These are phyloP conservation scores for Daldinia caldariorum DNA, from an alignment of 495 filamentous ascomycete species.

Conservation along the genomic window DNA sequence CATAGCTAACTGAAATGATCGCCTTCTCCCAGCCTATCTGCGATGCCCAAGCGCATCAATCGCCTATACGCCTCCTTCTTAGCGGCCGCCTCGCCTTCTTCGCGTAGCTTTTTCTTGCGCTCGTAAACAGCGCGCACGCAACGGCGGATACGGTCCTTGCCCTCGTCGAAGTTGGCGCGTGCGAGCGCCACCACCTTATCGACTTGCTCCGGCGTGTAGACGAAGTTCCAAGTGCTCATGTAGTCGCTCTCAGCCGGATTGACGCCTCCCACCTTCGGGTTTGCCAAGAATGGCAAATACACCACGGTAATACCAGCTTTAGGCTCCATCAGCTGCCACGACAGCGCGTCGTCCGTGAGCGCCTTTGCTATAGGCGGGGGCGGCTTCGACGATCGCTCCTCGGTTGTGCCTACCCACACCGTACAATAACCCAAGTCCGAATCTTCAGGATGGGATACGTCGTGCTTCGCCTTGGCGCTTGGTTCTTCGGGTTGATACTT, in stretches of 20 bases:
- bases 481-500: slow-evolving; percentile 39
- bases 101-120: slow-evolving; percentile 77
- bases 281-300: slow-evolving; percentile 90
- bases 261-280: slow-evolving; percentile 78
- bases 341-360: slow-evolving; percentile 65
- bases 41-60: slow-evolving; percentile 55
- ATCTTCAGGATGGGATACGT: slow-evolving; percentile 54
- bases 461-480: slow-evolving; percentile 37
- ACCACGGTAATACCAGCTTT: slow-evolving; percentile 88
- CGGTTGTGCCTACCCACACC: slow-evolving; percentile 88
- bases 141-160: slow-evolving; percentile 75
- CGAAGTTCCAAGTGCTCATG: slow-evolving; percentile 96
- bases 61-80: slow-evolving; percentile 58
- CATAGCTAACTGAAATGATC: slow-evolving; percentile 59
- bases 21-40: slow-evolving; percentile 55
- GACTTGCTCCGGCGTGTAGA: slow-evolving; percentile 87
- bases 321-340: slow-evolving; percentile 78
- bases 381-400: slow-evolving; percentile 68
- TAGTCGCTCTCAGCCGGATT: slow-evolving; percentile 84
- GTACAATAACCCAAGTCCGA: slow-evolving; percentile 87
- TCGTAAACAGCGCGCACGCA: slow-evolving; percentile 93
- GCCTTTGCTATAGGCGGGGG: slow-evolving; percentile 73
- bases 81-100: slow-evolving; percentile 64
- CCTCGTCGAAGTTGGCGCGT: slow-evolving; percentile 84
- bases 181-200: slow-evolving; percentile 84